phyloP scores from a whole-genome alignment of 140 eudicot species.

The Flaveria floridana region DNA sequence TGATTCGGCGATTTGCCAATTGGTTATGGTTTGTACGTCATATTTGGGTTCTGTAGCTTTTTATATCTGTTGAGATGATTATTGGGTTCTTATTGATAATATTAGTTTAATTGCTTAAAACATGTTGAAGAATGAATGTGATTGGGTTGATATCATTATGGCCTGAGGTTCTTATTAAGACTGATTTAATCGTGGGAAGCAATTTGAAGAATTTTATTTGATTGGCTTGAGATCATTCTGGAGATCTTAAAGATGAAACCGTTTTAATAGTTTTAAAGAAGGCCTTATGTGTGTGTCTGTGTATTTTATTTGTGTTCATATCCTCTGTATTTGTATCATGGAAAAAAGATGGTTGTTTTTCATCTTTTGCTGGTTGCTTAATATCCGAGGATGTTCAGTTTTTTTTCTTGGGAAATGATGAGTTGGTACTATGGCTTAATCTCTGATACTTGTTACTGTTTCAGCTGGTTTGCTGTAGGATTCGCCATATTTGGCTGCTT shows the following conservation, averaged over 20 bases:
- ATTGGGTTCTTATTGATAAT: background rate
- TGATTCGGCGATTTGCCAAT: background rate
- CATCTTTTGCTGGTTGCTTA: background rate
- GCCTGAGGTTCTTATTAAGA: background rate
- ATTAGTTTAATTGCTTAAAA: too few species aligned
- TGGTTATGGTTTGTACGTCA: background rate
- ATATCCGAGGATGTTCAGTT: background rate
- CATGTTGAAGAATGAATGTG: too few species aligned
- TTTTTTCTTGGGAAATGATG: background rate
- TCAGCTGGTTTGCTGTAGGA: constrained; percentile 28
- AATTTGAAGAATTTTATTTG: background rate
- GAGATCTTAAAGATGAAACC: background rate
- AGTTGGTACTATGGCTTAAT: constrained; percentile 22
- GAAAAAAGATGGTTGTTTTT: background rate
- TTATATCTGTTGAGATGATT: background rate
- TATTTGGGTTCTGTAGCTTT: background rate
- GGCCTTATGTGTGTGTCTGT: background rate
- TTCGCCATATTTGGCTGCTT: constrained; percentile 5
- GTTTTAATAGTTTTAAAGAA: background rate
- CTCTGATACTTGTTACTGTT: constrained; percentile 28
- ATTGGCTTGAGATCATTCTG: background rate
- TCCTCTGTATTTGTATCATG: background rate
- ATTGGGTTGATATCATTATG: background rate
- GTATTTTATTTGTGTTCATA: background rate
- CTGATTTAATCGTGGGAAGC: background rate